Conservation (phyloP, 1,284 basidiomycete genomes). For the Ustilago nuda region DNA sequence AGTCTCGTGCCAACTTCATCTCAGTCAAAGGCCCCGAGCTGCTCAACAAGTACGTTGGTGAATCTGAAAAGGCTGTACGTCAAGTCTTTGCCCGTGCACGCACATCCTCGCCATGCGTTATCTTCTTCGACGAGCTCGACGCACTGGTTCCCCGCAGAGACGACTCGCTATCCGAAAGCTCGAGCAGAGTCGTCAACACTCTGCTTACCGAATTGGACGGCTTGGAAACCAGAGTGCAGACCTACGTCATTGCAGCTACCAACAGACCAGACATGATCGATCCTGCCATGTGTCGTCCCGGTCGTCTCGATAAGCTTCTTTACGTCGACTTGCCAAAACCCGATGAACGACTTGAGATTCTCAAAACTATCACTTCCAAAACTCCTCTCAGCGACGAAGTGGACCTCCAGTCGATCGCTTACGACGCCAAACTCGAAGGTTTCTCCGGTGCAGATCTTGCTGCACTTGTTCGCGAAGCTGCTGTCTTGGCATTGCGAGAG, state of each 20-base stretch:
- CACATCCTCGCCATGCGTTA: slow-evolving; percentile 87
- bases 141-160: slow-evolving; percentile 94
- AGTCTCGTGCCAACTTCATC: slow-evolving; percentile 93
- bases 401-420: slow-evolving; percentile 51
- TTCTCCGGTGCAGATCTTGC: slow-evolving; percentile 67
- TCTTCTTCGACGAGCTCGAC: slow-evolving; percentile 97
- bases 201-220: slow-evolving; percentile 96
- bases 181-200: slow-evolving; percentile 96
- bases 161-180: slow-evolving; percentile 90
- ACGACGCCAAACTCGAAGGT: slow-evolving; percentile 59
- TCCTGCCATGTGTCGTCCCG: slow-evolving; percentile 96
- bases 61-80: slow-evolving; percentile 92
- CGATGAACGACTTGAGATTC: slow-evolving; percentile 84
- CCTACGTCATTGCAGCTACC: slow-evolving; percentile 96
- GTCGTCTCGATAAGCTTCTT: slow-evolving; percentile 92
- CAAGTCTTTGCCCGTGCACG: slow-evolving; percentile 91
- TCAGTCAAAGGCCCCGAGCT: slow-evolving; percentile 96
- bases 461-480: slow-evolving; percentile 75
- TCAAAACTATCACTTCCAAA: slow-evolving; percentile 74
- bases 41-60: slow-evolving; percentile 96
- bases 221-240: slow-evolving; percentile 83
- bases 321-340: slow-evolving; percentile 90
- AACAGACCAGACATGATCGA: slow-evolving; percentile 99
- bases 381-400: slow-evolving; percentile 78
- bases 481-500: slow-evolving; percentile 82